phyloP scores from a whole-genome alignment of 2,329 filamentous ascomycete species.

The Paecilomyces niveus region DNA sequence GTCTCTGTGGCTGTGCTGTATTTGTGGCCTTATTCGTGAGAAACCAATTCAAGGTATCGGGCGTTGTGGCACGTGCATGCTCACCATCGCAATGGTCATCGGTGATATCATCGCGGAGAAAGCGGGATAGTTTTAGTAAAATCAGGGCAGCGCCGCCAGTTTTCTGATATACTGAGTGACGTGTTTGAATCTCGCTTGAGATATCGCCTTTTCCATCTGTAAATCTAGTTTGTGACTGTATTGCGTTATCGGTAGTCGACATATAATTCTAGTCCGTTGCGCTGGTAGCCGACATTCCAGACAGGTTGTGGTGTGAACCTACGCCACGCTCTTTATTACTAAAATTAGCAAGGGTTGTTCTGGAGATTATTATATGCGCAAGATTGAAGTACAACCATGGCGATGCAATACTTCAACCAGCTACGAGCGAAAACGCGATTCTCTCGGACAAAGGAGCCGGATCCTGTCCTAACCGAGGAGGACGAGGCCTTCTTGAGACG shows the following conservation, averaged over 20 bases:
- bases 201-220: background rate
- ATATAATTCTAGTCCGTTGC: background rate
- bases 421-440: slow-evolving; percentile 32
- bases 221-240: background rate
- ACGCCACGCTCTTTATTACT: background rate
- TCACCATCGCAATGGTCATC: background rate
- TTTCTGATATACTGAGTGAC: background rate
- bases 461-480: slow-evolving; percentile 51
- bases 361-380: background rate
- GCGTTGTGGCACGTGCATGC: background rate
- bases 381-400: slow-evolving; percentile 2
- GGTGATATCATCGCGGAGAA: background rate
- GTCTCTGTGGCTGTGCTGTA: background rate
- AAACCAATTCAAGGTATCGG: background rate
- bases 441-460: slow-evolving; percentile 21
- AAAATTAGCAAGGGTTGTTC: background rate
- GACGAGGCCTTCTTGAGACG: slow-evolving; percentile 52
- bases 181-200: too few species aligned
- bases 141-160: background rate
- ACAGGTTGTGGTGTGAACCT: background rate
- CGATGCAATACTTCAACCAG: slow-evolving; percentile 38
- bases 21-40: background rate
- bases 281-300: background rate
- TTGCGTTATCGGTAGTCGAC: background rate
- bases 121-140: background rate